Base-by-base conservation (phyloP, 441 rosid genomes). In the Monsonia emarginata region DNA sequence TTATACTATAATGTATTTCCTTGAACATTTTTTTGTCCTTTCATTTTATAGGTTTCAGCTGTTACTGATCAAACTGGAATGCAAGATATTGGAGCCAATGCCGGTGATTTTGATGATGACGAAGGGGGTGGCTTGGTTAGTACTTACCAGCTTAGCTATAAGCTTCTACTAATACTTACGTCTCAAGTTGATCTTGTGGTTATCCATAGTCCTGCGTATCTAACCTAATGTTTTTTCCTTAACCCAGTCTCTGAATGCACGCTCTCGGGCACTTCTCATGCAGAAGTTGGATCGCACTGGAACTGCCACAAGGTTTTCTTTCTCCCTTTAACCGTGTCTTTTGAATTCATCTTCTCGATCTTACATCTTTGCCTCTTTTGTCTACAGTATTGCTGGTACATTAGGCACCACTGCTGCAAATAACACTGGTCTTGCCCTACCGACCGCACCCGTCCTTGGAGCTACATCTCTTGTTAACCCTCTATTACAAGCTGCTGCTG, bases 61-160 rank as follows among this genome's bases (percentile, higher is more conserved):
- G 88, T 91, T 58, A 91, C 99, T 4, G 97, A 95, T 82, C 99
- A 89, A 74, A 74, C 80, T 5, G 91, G 84, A 72, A 48, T 74
- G 68, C 89, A 78, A 72, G 98, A 95, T 46, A 73, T 76, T 72
- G 90, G 83, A 63, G 75, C 86, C 44, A 84, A 70, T 81, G 74
- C 96, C 1, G 91, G 84, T 73, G 98, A 95, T 88, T 80, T 95
- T 74, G 99, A 95, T 80, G 99, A 95, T 52, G 96, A 95, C 40
- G 99, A 95, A 46, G 97, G 98, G 32, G 90, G 90, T 70, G 97
- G 96, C 74, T 80, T 91, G 95, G 99, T 94, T 64, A 86, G 96
- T 81, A 70, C 8, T 52, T 22, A 52, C 27, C 27, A 52, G 22
- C 25, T 52, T 52, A 8, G 14, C 27, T 7, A 14, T 42, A 3